Evolutionary conservation across 176 grass and related monocot species (phyloP), one percentile per base, ranked within the genome.

Genomic region (Rhynchospora breviuscula): DNA sequence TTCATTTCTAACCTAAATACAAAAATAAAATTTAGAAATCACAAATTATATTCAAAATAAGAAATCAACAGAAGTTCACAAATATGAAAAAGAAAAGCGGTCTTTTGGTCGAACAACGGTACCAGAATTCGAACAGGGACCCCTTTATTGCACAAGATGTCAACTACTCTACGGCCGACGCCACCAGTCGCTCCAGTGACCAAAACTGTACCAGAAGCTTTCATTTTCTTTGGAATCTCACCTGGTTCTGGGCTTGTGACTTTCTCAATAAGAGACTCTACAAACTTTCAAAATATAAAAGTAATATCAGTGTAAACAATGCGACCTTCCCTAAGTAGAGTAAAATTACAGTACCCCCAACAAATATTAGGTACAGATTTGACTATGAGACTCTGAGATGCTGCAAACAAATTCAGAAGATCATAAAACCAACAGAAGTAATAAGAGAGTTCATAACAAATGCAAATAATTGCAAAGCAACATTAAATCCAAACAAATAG

Each of bases 131-230:
- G 84, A 84, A 98, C 86, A 79, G 92, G 92, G 33, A 93, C 1
- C 1, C 91, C 95, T 86, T 93, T 89, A 59, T 98, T 98, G 14
- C 69, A 45, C 31, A 98, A 68, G 52, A 93, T 79, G 68, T 89
- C 89, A 25, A 98, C 95, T 44, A 93, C 90, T 84, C 95, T 88
- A 82, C 88, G 79, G 14, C 95, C 95, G 81, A 98, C 91, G 25
- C 95, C 95, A 67, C 95, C 95, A 10, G 91, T 98, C 14, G 92
- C 95, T 86, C 92, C 95, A 49, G 95, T 86, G 45, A 98, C 91
- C 81, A 98, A 88, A 6, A 93, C 67, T 48, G 88, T 83, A 81
- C 89, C 86, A 67, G 88, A 85, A 48, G 84, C 82, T 89, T 87
- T 88, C 80, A 90, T 88, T 89, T 98, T 90, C 60, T 91, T 90